Conservation (phyloP, 2,329 filamentous ascomycete genomes). For the Cladosporium phlei region DNA sequence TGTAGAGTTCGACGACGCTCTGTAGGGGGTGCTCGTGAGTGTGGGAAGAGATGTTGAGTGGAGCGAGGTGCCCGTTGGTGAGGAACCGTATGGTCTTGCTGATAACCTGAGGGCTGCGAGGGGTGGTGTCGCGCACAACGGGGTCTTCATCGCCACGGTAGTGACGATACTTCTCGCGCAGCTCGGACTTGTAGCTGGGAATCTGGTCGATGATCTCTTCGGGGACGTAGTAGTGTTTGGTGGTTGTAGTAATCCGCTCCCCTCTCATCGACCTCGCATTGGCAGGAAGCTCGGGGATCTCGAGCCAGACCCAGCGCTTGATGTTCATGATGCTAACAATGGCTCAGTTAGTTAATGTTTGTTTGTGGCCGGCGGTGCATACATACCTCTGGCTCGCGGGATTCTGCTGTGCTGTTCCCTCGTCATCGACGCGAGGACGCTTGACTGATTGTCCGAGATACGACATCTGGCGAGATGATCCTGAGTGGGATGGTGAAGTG, state of each 20-base stretch:
- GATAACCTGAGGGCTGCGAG: neutral
- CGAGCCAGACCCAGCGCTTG: too few species aligned
- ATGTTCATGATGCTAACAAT: too few species aligned
- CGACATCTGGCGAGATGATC: too few species aligned
- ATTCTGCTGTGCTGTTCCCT: too few species aligned
- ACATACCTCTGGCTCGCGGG: too few species aligned
- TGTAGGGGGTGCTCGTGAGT: neutral
- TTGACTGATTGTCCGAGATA: neutral
- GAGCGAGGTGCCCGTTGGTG: neutral
- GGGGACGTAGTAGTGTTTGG: neutral
- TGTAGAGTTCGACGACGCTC: neutral
- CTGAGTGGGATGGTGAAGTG: too few species aligned
- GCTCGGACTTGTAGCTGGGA: neutral
- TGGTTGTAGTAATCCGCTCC: too few species aligned
- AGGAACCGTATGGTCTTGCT: slow-evolving; percentile 10
- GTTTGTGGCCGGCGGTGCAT: too few species aligned
- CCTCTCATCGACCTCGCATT: too few species aligned
- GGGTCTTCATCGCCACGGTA: neutral
- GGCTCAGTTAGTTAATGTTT: too few species aligned
- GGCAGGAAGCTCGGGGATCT: too few species aligned
- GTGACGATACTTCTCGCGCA: neutral
- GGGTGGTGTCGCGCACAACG: neutral
- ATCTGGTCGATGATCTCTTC: neutral
- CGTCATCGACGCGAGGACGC: too few species aligned
- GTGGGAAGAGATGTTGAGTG: neutral